Evolutionary conservation across 2,329 filamentous ascomycete genomes (phyloP), one percentile per base, ranked within the genome.

Genomic region (Onygenales sp.): DNA sequence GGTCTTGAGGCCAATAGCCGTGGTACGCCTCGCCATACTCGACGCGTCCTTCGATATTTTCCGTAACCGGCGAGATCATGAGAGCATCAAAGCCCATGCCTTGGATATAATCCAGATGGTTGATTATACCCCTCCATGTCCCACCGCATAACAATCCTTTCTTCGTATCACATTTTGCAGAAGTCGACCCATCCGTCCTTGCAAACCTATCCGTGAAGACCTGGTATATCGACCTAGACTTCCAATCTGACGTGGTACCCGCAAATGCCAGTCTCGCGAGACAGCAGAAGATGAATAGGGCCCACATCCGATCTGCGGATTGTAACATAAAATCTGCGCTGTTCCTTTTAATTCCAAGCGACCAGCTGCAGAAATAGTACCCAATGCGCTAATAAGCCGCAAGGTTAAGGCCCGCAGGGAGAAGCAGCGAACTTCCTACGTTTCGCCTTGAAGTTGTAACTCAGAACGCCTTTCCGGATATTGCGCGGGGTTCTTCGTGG

Each of bases 81-180:
- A 69, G 66, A 73, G 60, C 46, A 32, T 75, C 72, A 52, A 78
- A 78, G 0, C 75, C 75, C 64, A 77, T 70, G 10, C 64, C 69
- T 55, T 76, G 67, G 55, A 79, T 78, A 59, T 79, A 79, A 59
- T 78, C 75, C 7, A 79, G 65, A 27, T 74, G 69, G 39, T 71
- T 66, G 54, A 75, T 72, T 3, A 76, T 71, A 7, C 76, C 75
- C 56, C 69, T 67, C 70, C 74, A 78, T 21, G 75, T 77, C 8
- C 76, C 76, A 46, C 77, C 77, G 56, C 78, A 80, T 57, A 78
- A 77, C 5, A 67, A 42, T 6, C 65, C 62, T 33, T 58, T 60
- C 4, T 58, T 60, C 2, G 64, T 55, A 45, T 67, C 64, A 57
- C 69, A 71, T 31, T 62, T 46, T 27, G 61, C 54, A 13, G 62